These are phyloP conservation scores for Anastatica hierochuntica DNA, from an alignment of 345 rosid species.

Conservation along the genomic window DNA sequence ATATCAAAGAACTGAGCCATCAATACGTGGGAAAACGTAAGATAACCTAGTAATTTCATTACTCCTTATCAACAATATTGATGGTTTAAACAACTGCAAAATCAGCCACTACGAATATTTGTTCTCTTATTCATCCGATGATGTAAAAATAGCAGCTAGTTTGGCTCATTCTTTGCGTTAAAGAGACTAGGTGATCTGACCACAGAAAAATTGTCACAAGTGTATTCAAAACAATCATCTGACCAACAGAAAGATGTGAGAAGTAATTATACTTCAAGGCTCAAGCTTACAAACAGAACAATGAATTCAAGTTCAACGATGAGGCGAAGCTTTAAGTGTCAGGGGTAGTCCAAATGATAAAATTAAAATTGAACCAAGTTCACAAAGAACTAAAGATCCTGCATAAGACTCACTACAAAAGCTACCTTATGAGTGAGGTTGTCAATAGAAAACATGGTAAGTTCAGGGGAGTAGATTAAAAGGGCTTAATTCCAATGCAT, in stretches of 20 bases:
- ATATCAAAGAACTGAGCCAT: too few species aligned
- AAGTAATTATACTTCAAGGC: not conserved
- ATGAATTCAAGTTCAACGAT: not conserved
- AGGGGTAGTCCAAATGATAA: not conserved
- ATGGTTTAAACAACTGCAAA: constrained; percentile 6
- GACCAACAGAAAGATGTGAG: not conserved
- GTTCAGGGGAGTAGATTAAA: not conserved
- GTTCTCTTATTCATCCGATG: not conserved
- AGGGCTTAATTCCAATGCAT: not conserved
- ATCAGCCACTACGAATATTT: not conserved
- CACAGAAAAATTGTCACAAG: not conserved
- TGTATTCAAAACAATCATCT: too few species aligned
- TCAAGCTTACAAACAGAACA: not conserved
- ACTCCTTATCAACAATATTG: too few species aligned
- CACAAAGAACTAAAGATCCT: too few species aligned
- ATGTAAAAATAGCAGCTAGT: too few species aligned
- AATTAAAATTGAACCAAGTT: too few species aligned
- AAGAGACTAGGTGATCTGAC: not conserved
- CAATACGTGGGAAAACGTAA: too few species aligned
- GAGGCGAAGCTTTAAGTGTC: not conserved
- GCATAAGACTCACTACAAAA: not conserved
- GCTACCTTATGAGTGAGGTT: not conserved
- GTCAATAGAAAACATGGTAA: not conserved
- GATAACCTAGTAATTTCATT: too few species aligned
- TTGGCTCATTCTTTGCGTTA: not conserved